Base-by-base conservation (phyloP, 148 eudicot species). In the Polygonum aviculare region DNA sequence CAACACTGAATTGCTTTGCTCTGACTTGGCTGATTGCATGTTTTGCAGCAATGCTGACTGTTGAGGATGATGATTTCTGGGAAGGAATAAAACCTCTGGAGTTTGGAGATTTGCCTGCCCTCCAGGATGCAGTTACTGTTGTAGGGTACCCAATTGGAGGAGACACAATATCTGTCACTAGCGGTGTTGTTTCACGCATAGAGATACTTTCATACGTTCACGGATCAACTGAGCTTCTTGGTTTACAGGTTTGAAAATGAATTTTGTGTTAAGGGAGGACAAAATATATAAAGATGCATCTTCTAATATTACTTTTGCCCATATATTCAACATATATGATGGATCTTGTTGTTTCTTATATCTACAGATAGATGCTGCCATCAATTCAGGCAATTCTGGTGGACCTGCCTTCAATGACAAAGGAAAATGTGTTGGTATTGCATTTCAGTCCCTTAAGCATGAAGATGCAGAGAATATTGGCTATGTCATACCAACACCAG, bases 181-280 rank as follows among this genome's bases (percentile, higher is more conserved):
- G 83, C 77, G 86, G 88, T n/a, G 86, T 86, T 31, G 88, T 86
- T 15, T 86, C 86, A 3, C 84, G 83, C 57, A 81, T 86, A 16
- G 84, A 83, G 74, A 81, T 83, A 59, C 76, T 77, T 74, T 86
- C 88, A 22, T 86, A 86, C 78, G 88, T 76, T 60, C 84, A 83
- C 76, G 86, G 86, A 22, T 83, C 86, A 36, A 79, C 86, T 18
- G 88, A 86, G 78, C 86, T 86, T 75, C 86, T 85, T 33, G 88
- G 84, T 12, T 72, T 85, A 75, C 88, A 85, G 85, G 88, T 82
- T 62, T 22, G 71, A 18, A 14, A 39, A 45, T 19, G 75, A 36
- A 19, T 41, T 9, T 0, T 45, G 10, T 67, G 41, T 67, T 36
- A 21, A 15, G 72, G 38, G 72, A 36, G 21, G 71, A 60, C 44